A percentile compares a stretch with the other conserved stretches of the same genome.
Evolutionary conservation across 345 rosid species (phyloP).

Genomic region (Eucalyptus marginata): DNA sequence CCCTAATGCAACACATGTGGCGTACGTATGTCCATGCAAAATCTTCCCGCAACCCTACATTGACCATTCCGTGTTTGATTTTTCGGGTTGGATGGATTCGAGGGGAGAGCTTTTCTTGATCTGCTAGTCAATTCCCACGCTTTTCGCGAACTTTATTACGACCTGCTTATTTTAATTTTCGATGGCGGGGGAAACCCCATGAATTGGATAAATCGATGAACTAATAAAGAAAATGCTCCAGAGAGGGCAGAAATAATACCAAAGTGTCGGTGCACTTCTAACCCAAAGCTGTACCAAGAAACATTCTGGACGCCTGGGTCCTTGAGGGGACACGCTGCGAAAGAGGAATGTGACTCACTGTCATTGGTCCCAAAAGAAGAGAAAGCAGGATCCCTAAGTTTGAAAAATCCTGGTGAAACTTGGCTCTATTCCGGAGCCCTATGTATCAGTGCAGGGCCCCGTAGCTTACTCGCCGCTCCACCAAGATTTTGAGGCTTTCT

Average conservation of each 20-base stretch:
- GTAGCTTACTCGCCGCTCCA: not conserved
- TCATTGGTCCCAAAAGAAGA: not conserved
- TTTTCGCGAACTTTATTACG: not conserved
- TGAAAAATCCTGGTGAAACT: not conserved
- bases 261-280: not conserved
- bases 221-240: not conserved
- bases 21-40: not conserved
- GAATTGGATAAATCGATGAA: not conserved
- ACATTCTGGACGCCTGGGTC: not conserved
- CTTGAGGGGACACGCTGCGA: not conserved
- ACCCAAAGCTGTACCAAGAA: not conserved
- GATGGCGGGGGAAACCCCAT: not conserved
- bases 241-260: not conserved
- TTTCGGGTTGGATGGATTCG: not conserved
- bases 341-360: not conserved
- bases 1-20: not conserved
- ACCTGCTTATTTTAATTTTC: not conserved
- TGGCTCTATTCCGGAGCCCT: not conserved
- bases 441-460: not conserved
- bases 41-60: not conserved
- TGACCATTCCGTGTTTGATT: not conserved
- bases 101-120: not conserved
- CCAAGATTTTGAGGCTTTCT: not conserved
- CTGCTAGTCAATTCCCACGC: not conserved
- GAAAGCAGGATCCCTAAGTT: not conserved